Conservation (phyloP, 2,329 filamentous ascomycete species). For the Coniosporium tulheliwenetii region DNA sequence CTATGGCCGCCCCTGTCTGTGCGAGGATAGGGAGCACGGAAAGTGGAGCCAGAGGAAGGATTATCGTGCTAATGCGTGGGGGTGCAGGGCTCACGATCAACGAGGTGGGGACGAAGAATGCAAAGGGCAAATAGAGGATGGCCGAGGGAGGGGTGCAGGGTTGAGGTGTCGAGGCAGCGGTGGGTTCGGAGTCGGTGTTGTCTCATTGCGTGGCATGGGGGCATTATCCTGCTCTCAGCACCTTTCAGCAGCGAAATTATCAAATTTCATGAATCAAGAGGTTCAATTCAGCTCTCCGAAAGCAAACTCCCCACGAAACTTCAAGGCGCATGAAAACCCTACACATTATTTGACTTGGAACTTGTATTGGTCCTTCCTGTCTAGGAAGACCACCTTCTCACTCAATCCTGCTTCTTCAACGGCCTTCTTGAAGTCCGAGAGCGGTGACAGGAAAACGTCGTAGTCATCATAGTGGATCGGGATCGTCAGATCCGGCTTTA, state of each 20-base stretch:
- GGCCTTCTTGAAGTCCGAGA: constrained; percentile 43
- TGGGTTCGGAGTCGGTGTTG: neutral
- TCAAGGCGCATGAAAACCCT: neutral
- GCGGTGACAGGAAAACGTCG: constrained; percentile 42
- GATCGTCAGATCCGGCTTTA: constrained; percentile 46
- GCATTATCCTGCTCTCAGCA: neutral
- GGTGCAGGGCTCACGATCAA: constrained; percentile 39
- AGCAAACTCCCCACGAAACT: too few relatives aligned
- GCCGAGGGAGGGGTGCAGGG: constrained; percentile 9
- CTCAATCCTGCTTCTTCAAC: constrained; percentile 35
- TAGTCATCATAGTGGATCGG: constrained; percentile 53
- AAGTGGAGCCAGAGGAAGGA: neutral
- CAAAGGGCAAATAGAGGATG: constrained; percentile 31
- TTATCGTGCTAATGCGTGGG: constrained; percentile 3
- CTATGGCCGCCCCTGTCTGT: too few relatives aligned
- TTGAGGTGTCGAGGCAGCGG: neutral
- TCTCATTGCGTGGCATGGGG: neutral
- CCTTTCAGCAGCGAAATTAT: neutral
- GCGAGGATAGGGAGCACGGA: neutral
- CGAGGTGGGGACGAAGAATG: constrained; percentile 48
- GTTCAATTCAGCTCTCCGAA: too few relatives aligned
- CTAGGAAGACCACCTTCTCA: constrained; percentile 43
- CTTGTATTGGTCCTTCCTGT: constrained; percentile 40
- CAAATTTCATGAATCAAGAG: too few relatives aligned
- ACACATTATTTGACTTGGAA: constrained; percentile 30